phyloP scores from a whole-genome alignment of 2,329 filamentous ascomycete species.

The Botryotinia globosa region DNA sequence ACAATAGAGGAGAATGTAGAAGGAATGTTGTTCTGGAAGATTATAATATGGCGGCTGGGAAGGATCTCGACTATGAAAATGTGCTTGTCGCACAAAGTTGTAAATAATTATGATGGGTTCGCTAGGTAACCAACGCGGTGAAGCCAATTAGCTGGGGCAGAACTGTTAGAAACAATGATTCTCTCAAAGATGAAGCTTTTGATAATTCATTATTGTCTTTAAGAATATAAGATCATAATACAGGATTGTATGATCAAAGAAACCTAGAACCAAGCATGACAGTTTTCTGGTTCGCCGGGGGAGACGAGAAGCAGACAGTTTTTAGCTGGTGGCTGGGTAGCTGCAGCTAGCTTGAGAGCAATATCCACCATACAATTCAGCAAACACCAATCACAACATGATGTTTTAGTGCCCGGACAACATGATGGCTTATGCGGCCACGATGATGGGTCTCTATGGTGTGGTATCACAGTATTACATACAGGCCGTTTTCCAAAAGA shows the following conservation, averaged over 20 bases:
- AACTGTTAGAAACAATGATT: background rate
- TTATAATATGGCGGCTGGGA: background rate
- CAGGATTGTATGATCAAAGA: background rate
- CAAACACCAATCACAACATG: slow-evolving; percentile 8
- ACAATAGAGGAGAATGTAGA: background rate
- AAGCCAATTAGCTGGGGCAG: background rate
- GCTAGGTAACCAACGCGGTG: slow-evolving; percentile 16
- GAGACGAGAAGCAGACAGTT: slow-evolving; percentile 16
- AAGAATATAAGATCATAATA: background rate
- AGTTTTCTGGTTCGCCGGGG: slow-evolving; percentile 19
- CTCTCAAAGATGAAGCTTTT: slow-evolving; percentile 15
- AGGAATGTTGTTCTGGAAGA: slow-evolving; percentile 3
- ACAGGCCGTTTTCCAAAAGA: background rate
- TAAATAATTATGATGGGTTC: slow-evolving; percentile 19
- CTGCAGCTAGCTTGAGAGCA: slow-evolving; percentile 16
- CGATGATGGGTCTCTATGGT: background rate
- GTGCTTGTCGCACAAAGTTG: slow-evolving; percentile 10
- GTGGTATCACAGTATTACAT: background rate
- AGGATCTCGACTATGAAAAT: slow-evolving; percentile 9
- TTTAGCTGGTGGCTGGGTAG: slow-evolving; percentile 18
- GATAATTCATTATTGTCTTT: background rate
- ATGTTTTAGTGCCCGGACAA: background rate
- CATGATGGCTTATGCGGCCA: slow-evolving; percentile 1
- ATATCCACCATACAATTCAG: background rate
- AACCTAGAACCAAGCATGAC: slow-evolving; percentile 11